Evolutionary conservation across 805 yeast species (phyloP), one percentile per base, ranked within the genome.

Genomic region (Sporopachydermia lactativora): DNA sequence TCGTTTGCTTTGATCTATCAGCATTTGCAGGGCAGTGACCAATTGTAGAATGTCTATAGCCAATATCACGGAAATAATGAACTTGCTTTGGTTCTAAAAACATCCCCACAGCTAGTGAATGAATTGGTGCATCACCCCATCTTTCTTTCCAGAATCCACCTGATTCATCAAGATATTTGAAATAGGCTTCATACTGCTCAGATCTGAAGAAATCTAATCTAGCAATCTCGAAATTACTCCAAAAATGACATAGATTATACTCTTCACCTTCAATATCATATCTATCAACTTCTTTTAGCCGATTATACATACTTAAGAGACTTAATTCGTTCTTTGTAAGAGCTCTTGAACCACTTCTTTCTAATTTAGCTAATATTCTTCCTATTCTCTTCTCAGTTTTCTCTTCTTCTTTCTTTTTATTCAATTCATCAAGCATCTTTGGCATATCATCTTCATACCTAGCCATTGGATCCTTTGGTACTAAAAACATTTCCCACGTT

Each of bases 41-140:
- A 41, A 86, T 62, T 0, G 80, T 72, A 1, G 89, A 71, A 55
- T 89, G 96, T 42, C 73, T 67, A 59, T 88, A 89, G 0, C 97
- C 97, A 47, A 89, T 78, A 53, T 89, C 96, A 46, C 96, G 64
- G 61, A 89, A 89, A 59, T 86, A 89, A 59, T 89, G 96, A 5
- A 89, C 63, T 43, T 88, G 83, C 2, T 71, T 62, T 2, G 77
- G 57, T 43, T 80, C 68, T 35, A 88, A 61, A 50, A 81, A 65
- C 70, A 92, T 66, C 0, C 85, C 89, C 3, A 81, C 73, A 0
- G 94, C 97, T 16, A 92, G 59, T 0, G 96, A 79, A 56, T 86
- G 96, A 3, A 89, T 77, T 0, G 96, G 95, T 0, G 96, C 96
- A 65, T 89, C 97, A 2, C 97, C 97, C 97, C 97, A 89, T 52